Base-by-base conservation (phyloP, 1,284 basidiomycete species). In the Moniliophthora roreri region DNA sequence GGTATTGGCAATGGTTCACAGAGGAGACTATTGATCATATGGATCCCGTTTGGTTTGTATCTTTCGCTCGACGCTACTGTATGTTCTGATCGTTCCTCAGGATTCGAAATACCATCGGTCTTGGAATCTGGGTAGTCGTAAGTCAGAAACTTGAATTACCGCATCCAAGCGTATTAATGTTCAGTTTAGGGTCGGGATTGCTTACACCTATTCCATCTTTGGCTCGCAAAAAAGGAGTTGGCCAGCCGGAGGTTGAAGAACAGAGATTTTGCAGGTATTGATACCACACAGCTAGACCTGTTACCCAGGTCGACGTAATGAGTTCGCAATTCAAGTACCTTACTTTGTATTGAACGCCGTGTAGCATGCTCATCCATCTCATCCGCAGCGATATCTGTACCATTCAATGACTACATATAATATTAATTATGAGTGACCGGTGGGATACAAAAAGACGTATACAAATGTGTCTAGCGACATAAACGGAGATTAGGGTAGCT, bases 1-100 rank as follows among this genome's bases (percentile, higher is more conserved):
- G 48, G 51, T 56, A 56, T 44, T 56, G 55, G 55, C 45, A 42
- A 28, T 56, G 52, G 28, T 56, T 46, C 26, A 56, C 55, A 11
- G 55, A 53, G 32, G 36, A 49, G 18, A 38, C 48, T 3, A 23
- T 53, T 6, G 46, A 50, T 16, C 24, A 42, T 23, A 56, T 56
- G 48, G 55, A 56, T 41, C 55, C 48, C 34, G 55, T 56, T n/a
- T 56, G 55, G 55, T 56, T 21, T 16, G 55, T 24, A 35, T 11
- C n/a, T 34, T 15, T 28, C 8, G 8, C n/a, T 10, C 21, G 20
- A 7, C 15, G 15, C 18, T 5, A 51, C 44, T 26, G 20, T 9
- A 37, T 26, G 15, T 48, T 28, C 39, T 28, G 15, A 48, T 26
- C 26, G 15, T 37, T 15, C 10, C 18, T 8, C 32, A 56, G 55